Conservation (phyloP, 192 early-diverging fungal species). For the Lobosporangium transversale region DNA sequence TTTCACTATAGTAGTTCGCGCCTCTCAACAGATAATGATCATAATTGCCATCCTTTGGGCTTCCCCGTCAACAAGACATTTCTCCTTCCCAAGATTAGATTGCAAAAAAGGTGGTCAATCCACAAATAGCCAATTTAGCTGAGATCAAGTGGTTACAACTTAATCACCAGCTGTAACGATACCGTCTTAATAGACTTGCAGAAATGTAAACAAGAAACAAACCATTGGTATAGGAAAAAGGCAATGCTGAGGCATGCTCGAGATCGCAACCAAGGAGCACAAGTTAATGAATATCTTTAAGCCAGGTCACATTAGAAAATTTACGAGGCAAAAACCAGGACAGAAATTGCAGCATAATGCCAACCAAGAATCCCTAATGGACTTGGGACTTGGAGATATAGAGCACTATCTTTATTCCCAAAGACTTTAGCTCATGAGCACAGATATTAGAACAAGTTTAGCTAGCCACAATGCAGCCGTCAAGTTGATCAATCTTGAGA, state of each 20-base stretch:
- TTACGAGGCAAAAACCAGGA: conserved; percentile 9
- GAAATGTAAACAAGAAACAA: conserved; percentile 65
- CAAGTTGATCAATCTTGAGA: conserved; percentile 56
- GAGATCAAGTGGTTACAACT: conserved; percentile 59
- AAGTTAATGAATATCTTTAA: conserved; percentile 72
- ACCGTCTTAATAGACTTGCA: conserved; percentile 71
- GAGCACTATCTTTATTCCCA: conserved; percentile 27
- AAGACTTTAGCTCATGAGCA: conserved; percentile 55
- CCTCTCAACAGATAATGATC: conserved; percentile 28
- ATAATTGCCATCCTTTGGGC: conserved; percentile 14
- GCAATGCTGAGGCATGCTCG: conserved; percentile 67
- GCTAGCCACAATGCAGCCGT: conserved; percentile 38
- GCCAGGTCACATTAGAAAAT: conserved; percentile 35
- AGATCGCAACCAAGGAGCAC: conserved; percentile 66
- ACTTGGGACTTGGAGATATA: background rate
- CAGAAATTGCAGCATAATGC: conserved; percentile 14
- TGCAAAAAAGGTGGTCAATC: conserved; percentile 57
- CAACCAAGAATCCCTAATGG: conserved; percentile 38
- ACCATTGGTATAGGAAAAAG: conserved; percentile 56
- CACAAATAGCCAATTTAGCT: conserved; percentile 52
- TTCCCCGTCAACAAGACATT: conserved; percentile 30
- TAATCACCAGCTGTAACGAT: conserved; percentile 67
- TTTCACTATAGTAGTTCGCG: conserved; percentile 10
- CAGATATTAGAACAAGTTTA: conserved; percentile 49
- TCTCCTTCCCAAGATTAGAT: conserved; percentile 30